Conservation (phyloP, 2,329 filamentous ascomycete species). For the Orbilia blumenaviensis region DNA sequence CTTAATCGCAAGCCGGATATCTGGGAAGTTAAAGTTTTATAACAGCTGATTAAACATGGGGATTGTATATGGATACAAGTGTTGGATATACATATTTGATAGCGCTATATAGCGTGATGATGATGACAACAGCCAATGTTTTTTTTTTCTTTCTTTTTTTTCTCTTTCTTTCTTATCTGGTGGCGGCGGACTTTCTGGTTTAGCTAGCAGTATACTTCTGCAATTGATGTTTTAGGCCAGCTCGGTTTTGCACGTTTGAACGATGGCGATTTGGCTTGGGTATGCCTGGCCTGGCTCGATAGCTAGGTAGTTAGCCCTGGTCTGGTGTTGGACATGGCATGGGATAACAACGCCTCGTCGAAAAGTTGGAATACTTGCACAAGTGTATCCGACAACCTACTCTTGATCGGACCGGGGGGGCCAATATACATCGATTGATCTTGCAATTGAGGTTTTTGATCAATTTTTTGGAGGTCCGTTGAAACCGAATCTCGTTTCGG, state of each 20-base stretch:
- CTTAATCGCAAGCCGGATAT: neutral
- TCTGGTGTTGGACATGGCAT: neutral
- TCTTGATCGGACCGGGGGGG: neutral
- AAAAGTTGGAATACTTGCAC: constrained; percentile 1
- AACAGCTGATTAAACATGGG: neutral
- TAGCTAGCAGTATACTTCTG: neutral
- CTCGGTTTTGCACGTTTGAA: too few species aligned
- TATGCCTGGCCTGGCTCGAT: neutral
- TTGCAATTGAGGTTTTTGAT: too few species aligned
- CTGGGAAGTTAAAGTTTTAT: neutral
- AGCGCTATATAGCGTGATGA: too few species aligned
- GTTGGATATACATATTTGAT: neutral
- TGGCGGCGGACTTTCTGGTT: too few species aligned
- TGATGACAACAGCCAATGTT: neutral
- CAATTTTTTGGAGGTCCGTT: too few species aligned
- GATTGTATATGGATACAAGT: neutral
- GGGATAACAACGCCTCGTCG: too few species aligned
- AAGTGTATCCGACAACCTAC: neutral
- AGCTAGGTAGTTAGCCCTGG: neutral
- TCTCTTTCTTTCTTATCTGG: neutral
- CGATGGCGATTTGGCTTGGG: neutral
- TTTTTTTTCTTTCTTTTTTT: neutral
- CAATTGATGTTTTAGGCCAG: neutral
- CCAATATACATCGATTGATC: neutral
- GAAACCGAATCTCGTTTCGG: neutral